Evolutionary conservation across 2,329 filamentous ascomycete species (phyloP).

Genomic region (Fusarium mundagurra): DNA sequence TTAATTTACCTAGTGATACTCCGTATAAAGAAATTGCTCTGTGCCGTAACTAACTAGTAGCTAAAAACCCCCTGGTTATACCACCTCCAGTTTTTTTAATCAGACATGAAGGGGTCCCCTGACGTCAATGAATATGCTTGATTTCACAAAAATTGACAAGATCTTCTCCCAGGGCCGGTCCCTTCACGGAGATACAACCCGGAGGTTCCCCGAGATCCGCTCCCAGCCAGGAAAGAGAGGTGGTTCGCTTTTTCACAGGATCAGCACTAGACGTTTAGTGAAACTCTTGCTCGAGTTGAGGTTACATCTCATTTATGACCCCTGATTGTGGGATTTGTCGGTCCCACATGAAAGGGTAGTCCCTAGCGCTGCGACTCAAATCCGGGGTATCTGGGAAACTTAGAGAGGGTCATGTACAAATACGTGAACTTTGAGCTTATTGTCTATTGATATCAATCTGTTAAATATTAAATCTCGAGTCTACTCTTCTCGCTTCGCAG

Average conservation of each 20-base stretch:
- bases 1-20: no score
- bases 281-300: neutral
- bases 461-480: no score
- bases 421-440: rapidly evolving
- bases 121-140: neutral
- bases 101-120: rapidly evolving
- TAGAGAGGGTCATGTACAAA: neutral
- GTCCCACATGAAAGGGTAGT: neutral
- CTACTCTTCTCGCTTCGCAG: neutral
- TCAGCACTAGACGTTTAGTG: neutral
- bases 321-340: neutral
- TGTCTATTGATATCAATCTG: rapidly evolving
- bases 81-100: neutral
- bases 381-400: neutral
- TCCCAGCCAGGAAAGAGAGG: neutral
- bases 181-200: neutral
- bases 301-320: neutral
- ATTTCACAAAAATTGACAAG: neutral
- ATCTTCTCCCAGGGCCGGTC: neutral
- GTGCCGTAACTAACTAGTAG: no score
- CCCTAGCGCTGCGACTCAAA: neutral
- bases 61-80: rapidly evolving
- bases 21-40: no score
- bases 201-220: neutral
- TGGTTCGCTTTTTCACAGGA: rapidly evolving